phyloP scores from a whole-genome alignment of 129 eudicot species.

The Helianthus annuus region HanXRQr2.0-SUNRISE NC_035449.2:9095805-9096304 shows the following conservation, averaged over 20 bases:
- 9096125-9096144: conserved; percentile 8
- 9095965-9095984: conserved; percentile 16
- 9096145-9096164: conserved; percentile 24
- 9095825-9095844: too few relatives aligned
- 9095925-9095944: not conserved
- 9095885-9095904: too few relatives aligned
- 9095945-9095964: not conserved
- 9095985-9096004: conserved; percentile 23
- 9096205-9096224: conserved; percentile 23
- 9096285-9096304: conserved; percentile 33
- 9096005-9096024: conserved; percentile 13
- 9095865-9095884: too few relatives aligned
- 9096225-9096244: conserved; percentile 32
- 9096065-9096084: conserved; percentile 19
- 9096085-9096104: conserved; percentile 21
- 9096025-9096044: conserved; percentile 24
- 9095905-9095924: too few relatives aligned
- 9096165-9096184: conserved; percentile 21
- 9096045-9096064: conserved; percentile 24
- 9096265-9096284: conserved; percentile 22
- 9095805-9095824: too few relatives aligned
- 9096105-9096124: conserved; percentile 24
- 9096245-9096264: conserved; percentile 30
- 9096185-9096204: conserved; percentile 21
- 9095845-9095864: too few relatives aligned